Conservation (phyloP, 2,329 filamentous ascomycete species). For the Colletotrichum trifolii region DNA sequence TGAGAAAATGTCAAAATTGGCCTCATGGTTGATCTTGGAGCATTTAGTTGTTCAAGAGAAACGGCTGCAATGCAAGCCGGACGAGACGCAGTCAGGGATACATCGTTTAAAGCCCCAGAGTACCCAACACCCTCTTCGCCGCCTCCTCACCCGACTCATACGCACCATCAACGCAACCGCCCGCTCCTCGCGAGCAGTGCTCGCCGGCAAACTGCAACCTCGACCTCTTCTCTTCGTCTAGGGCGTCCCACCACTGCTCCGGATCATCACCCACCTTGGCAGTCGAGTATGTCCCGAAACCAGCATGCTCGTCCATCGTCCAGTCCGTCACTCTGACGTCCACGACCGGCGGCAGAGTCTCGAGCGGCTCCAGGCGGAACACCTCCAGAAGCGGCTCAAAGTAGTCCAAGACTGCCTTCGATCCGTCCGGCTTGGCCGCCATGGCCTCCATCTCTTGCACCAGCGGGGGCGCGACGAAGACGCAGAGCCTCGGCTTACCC, state of each 20-base stretch:
- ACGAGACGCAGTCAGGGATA: too few relatives aligned
- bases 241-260: neutral
- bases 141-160: constrained; percentile 15
- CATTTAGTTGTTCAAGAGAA: too few relatives aligned
- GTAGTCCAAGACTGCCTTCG: neutral
- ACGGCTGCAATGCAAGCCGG: too few relatives aligned
- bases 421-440: neutral
- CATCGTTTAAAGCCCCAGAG: too few relatives aligned
- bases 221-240: neutral
- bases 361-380: neutral
- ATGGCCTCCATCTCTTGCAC: constrained; percentile 7
- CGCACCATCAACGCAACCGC: constrained; percentile 6
- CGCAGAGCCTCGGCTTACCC: neutral
- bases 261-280: constrained; percentile 9
- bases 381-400: constrained; percentile 14
- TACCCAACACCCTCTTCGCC: neutral
- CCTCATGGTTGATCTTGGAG: too few relatives aligned
- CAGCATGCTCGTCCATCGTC: constrained; percentile 6
- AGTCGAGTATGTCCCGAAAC: constrained; percentile 2
- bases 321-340: constrained; percentile 3
- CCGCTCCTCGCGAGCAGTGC: constrained; percentile 1
- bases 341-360: constrained; percentile 1
- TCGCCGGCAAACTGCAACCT: constrained; percentile 8
- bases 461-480: constrained; percentile 6
- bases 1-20: too few relatives aligned